Base-by-base conservation (phyloP, 495 filamentous ascomycete genomes). In the Lasiosphaeria hispida region DNA sequence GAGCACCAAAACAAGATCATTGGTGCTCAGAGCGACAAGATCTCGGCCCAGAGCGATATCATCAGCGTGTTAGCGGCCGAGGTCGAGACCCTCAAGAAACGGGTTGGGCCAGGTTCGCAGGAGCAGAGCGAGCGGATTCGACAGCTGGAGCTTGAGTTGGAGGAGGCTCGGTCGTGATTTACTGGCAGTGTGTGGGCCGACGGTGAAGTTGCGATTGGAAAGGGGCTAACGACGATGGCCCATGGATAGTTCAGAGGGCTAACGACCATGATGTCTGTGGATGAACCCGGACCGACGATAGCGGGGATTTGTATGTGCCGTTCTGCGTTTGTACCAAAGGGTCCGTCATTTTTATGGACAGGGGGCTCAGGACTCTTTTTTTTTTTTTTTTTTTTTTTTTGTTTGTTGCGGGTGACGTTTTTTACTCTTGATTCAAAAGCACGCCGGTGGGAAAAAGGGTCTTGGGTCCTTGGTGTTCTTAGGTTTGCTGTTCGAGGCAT, bases 1-100 rank as follows among this genome's bases (percentile, higher is more conserved):
- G 80, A 86, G 71, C 70, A 72, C 42, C 88, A 90, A 68, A 83
- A 74, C 44, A 73, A 76, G 69, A 79, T 84, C 49, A 85, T 92
- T 62, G 77, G 69, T 50, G 61, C 62, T 4, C 77, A 80, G 63
- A 72, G 63, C 52, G 83, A 87, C 52, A 79, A 86, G 71, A 90
- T 92, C 62, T 77, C 71, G 48, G 61, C 63, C 5, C 77, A 80
- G 66, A 73, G 68, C 44, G 80, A 86, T 53, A 79, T 87, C 65
- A 90, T 91, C 58, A 73, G 69, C 14, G 72, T 80, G 37, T 69
- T 93, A 41, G 83, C 85, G 0, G 73, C 74, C 19, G 88, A 92
- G 69, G 84, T 93, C 13, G 88, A 87, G 69, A 77, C 76, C 11
- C 72, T 93, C 58, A 91, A 89, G 77, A 83, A 82, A 70, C 79